Evolutionary conservation across 139 green algal species (phyloP).

Genomic region (Deuterostichococcus epilithicus): DNA sequence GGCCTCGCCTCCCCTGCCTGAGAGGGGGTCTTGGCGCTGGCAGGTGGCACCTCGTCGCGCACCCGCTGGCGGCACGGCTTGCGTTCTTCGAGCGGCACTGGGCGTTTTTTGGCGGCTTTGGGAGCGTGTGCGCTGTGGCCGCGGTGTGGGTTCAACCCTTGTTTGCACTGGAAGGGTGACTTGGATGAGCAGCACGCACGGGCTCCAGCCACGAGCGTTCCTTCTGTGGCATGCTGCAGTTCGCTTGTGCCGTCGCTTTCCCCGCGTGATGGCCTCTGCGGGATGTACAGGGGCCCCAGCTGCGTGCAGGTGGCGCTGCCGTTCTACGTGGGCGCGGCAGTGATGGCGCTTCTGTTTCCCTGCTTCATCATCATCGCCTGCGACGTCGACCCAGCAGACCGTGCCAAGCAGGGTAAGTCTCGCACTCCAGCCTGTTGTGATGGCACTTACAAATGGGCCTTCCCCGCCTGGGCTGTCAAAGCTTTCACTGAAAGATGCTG

Average conservation of each 20-base stretch:
- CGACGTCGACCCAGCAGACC: conserved; percentile 34
- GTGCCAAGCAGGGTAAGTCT: conserved; percentile 2
- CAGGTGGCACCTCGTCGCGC: conserved; percentile 36
- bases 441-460: too few species aligned
- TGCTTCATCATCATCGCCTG: conserved; percentile 56
- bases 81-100: conserved; percentile 64
- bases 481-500: too few species aligned
- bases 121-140: background rate
- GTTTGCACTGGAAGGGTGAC: background rate
- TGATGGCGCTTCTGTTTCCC: conserved; percentile 56
- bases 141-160: background rate
- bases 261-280: too few species aligned
- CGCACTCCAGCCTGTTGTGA: too few species aligned
- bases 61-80: conserved; percentile 46
- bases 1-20: too few species aligned
- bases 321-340: conserved; percentile 50
- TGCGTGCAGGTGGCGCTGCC: conserved; percentile 34
- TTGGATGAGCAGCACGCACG: background rate
- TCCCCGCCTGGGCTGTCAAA: too few species aligned
- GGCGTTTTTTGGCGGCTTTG: conserved; percentile 60
- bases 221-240: background rate
- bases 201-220: too few species aligned
- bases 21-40: too few species aligned
- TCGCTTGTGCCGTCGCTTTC: conserved; percentile 14
- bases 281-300: too few species aligned